Conservation (phyloP, 208 protist species). For the Leishmania guyanensis region DNA sequence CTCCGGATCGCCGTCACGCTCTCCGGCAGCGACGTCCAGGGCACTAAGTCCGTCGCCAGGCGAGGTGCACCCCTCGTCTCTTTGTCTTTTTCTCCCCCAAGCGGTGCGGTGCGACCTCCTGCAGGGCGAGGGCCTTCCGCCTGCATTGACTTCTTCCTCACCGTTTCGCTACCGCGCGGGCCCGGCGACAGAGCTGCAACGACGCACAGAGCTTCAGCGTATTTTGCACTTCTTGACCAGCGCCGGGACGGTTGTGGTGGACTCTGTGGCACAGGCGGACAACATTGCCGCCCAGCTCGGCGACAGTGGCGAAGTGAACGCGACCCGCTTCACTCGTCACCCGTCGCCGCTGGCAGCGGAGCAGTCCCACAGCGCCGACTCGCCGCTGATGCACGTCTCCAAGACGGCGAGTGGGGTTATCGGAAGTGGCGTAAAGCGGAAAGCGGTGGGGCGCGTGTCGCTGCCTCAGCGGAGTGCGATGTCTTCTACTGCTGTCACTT, state of each 20-base stretch:
- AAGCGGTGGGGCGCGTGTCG: slow-evolving; percentile 18
- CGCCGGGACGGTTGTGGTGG: slow-evolving; percentile 18
- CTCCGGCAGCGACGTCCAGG: neutral
- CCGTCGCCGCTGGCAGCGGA: neutral
- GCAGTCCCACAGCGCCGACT: neutral
- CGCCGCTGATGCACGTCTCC: neutral
- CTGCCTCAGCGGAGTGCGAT: slow-evolving; percentile 14
- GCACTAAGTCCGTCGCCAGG: neutral
- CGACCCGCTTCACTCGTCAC: neutral
- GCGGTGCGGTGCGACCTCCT: slow-evolving; percentile 21
- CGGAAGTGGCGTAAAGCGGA: neutral
- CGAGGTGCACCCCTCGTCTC: slow-evolving; percentile 12
- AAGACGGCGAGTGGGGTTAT: neutral
- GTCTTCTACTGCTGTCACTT: neutral
- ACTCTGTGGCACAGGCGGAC: slow-evolving; percentile 23
- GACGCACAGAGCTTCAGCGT: slow-evolving; percentile 29
- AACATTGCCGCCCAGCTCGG: slow-evolving; percentile 23
- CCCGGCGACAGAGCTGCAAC: slow-evolving; percentile 25
- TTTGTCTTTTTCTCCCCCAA: slow-evolving; percentile 26
- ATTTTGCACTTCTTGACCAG: slow-evolving; percentile 28
- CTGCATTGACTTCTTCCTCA: neutral
- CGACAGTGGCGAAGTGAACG: slow-evolving; percentile 4
- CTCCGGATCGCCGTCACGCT: neutral
- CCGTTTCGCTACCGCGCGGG: neutral
- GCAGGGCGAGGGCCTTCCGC: neutral